Evolutionary conservation across 2,329 filamentous ascomycete species (phyloP), one percentile per base, ranked within the genome.

Genomic region (Aspergillus ustus): DNA sequence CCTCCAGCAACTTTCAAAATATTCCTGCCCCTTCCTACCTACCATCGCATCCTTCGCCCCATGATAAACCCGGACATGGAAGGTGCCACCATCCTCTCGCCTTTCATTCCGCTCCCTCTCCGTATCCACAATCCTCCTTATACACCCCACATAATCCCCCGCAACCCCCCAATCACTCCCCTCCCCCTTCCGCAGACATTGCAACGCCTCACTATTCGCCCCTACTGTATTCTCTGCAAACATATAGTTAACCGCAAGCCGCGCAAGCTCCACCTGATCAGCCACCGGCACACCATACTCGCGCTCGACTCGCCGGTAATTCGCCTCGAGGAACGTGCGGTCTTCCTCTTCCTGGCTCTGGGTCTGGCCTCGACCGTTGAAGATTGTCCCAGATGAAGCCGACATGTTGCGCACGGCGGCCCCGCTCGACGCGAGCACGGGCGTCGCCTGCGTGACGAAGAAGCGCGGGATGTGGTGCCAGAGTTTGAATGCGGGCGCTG

Each of bases 1-100:
- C 20, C 55, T 63, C 77, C 79, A 83, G 57, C 79, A 79, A 4
- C 73, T 50, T 59, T 81, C 73, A 52, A 82, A 79, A 69, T 81
- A 83, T 45, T 69, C 58, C 67, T 75, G 73, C 2, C 81, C 81
- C 13, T 70, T 70, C 48, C 73, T 72, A 0, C 78, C 80, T 49
- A 80, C 78, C 77, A 83, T 72, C 1, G 74, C 64, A 69, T 83
- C 82, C 3, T 67, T 72, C 17, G 70, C 73, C 1, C 75, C 75
- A 63, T 80, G 81, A 57, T 70, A 78, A 0, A 71, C 64, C 13
- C 67, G 54, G 2, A 81, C 52, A 4, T 52, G 70, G 25, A 58
- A 5, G 1, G n/a, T n/a, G n/a, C 34, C 9, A 0, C 11, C 8
- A 5, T 15, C 34, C 79, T 49, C 69, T 52, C n/a, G 3, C 22